These are phyloP conservation scores for Talaromyces sp. DNA, from an alignment of 2,329 filamentous ascomycete species.

Conservation along the genomic window DNA sequence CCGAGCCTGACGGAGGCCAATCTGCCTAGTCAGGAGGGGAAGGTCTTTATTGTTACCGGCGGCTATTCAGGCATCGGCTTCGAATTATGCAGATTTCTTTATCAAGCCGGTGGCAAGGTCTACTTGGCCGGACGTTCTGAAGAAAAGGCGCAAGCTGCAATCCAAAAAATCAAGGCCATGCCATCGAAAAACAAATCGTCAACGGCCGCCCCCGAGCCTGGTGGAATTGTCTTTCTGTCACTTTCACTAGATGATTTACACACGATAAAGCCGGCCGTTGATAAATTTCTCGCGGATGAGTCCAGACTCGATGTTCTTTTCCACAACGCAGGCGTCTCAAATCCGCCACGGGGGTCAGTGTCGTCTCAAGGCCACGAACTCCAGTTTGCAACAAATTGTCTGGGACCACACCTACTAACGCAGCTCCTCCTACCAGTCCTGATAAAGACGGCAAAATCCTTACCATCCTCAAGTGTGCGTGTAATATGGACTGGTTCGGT, in stretches of 20 bases:
- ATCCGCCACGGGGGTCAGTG: slow-evolving; percentile 19
- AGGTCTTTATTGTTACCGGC: slow-evolving; percentile 51
- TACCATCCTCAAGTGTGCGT: slow-evolving; percentile 20
- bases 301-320: slow-evolving; percentile 39
- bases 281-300: slow-evolving; percentile 33
- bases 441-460: slow-evolving; percentile 18
- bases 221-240: slow-evolving; percentile 5
- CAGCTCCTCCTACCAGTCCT: slow-evolving; percentile 29
- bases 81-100: slow-evolving; percentile 51
- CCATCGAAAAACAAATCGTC: slow-evolving; percentile 16
- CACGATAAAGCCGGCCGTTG: slow-evolving; percentile 34
- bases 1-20: slow-evolving; percentile 18
- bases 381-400: slow-evolving; percentile 33
- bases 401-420: slow-evolving; percentile 34
- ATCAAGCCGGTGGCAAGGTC: slow-evolving; percentile 50
- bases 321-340: slow-evolving; percentile 38
- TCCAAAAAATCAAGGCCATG: slow-evolving; percentile 38
- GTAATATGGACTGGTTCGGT: slow-evolving; percentile 25
- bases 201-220: background rate
- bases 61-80: slow-evolving; percentile 25
- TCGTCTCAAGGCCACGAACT: slow-evolving; percentile 24
- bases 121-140: slow-evolving; percentile 49
- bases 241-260: slow-evolving; percentile 35
- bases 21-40: slow-evolving; percentile 16
- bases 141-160: slow-evolving; percentile 42